A percentile compares a stretch with the other conserved stretches of the same genome.
phyloP scores from a whole-genome alignment of 106 monocot species.

The Vanilla planifolia region DNA sequence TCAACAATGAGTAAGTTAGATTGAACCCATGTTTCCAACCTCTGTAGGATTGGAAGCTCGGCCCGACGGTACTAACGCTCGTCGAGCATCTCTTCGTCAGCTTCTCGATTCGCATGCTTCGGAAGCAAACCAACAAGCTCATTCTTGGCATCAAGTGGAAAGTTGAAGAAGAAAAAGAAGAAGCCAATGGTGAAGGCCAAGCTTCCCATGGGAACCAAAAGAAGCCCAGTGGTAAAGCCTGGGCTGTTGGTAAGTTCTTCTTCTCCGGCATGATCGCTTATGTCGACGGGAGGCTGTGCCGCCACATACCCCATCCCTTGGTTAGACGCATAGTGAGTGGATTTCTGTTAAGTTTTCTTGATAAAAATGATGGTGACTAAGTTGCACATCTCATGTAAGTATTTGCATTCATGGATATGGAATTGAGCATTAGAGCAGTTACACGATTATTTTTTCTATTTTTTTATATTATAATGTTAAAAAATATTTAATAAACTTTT shows the following conservation, averaged over 20 bases:
- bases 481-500: no score
- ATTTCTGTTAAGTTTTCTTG: conserved; percentile 75
- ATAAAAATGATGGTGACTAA: conserved; percentile 37
- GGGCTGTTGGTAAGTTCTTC: conserved; percentile 66
- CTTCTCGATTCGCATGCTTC: conserved; percentile 55
- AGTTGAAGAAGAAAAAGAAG: not conserved
- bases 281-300: conserved; percentile 76
- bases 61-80: conserved; percentile 69
- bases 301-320: conserved; percentile 77
- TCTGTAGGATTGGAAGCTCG: conserved; percentile 83
- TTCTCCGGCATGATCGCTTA: conserved; percentile 77
- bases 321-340: conserved; percentile 83
- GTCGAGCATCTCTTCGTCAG: conserved; percentile 86
- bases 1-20: not conserved
- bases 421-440: no score
- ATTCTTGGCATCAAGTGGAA: conserved; percentile 22
- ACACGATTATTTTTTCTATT: no score
- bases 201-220: conserved; percentile 6
- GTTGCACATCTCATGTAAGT: no score
- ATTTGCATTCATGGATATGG: conserved; percentile 2
- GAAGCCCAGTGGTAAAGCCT: conserved; percentile 23
- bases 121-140: conserved; percentile 42
- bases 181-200: conserved; percentile 1
- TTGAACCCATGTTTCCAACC: not conserved
- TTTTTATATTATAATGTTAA: no score